Percentiles rank a stretch among this genome's conserved stretches.
These are phyloP conservation scores for Hypseocharis bilobata DNA, from an alignment of 441 rosid species.

Conservation along the genomic window DNA sequence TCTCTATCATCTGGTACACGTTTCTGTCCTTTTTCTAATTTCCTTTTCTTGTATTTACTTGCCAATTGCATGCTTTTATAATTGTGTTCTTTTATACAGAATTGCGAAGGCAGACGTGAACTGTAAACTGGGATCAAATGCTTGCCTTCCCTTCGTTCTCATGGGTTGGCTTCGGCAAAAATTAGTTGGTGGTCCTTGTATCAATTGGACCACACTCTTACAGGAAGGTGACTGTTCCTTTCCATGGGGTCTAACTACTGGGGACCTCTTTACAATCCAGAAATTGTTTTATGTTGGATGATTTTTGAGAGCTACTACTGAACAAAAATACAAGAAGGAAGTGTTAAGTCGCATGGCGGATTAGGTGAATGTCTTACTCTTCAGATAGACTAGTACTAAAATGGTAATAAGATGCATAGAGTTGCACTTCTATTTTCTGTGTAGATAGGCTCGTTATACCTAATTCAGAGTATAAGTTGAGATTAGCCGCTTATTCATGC, in stretches of 20 bases:
- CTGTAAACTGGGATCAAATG: background rate
- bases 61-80: background rate
- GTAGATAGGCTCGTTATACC: too few species aligned
- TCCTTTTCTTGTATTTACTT: background rate
- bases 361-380: background rate
- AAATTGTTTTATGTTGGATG: background rate
- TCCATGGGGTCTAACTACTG: background rate
- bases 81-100: background rate
- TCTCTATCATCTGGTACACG: background rate
- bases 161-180: background rate
- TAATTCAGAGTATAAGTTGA: too few species aligned
- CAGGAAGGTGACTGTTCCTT: background rate
- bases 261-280: background rate
- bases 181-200: background rate
- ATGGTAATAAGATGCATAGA: constrained; percentile 34
- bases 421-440: too few species aligned
- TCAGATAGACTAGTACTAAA: constrained; percentile 47
- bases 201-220: background rate
- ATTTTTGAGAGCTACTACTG: background rate
- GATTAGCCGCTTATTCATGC: too few species aligned
- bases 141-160: background rate
- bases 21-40: background rate
- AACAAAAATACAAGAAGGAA: background rate
- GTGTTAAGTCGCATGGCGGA: background rate
- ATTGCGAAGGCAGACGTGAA: background rate